Percentiles rank a stretch among this genome's conserved stretches.
phyloP scores from a whole-genome alignment of 768 basidiomycete species.

The Lentinula boryana region DNA sequence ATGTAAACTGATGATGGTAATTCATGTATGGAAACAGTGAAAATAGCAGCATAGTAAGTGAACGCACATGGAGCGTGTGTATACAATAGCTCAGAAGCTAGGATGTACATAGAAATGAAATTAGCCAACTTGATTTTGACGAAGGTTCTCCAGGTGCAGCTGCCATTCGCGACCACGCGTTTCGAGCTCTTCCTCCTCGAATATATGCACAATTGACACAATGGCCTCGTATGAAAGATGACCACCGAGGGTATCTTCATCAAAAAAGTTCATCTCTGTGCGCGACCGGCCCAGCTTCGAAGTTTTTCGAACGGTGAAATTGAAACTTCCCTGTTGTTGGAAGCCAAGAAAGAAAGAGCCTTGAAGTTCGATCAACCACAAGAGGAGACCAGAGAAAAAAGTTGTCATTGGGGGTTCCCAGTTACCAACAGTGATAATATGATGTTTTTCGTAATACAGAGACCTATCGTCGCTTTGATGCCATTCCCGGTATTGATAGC shows the following conservation, averaged over 20 bases:
- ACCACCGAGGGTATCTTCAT: neutral
- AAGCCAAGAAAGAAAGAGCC: neutral
- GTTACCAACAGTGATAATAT: neutral
- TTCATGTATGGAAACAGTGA: too few species aligned
- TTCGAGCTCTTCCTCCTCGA: neutral
- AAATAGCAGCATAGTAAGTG: too few species aligned
- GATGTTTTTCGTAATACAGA: neutral
- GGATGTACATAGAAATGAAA: too few species aligned
- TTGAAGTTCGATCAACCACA: neutral
- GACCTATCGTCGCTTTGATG: neutral
- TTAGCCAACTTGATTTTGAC: too few species aligned
- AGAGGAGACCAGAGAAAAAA: neutral
- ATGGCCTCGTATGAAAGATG: neutral
- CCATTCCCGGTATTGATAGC: neutral
- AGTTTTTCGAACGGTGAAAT: too few species aligned
- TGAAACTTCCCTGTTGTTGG: neutral
- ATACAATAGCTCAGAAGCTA: too few species aligned
- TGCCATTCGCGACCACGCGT: neutral
- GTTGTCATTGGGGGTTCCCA: neutral
- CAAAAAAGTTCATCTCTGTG: neutral
- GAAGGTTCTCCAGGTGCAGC: too few species aligned
- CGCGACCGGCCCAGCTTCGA: too few species aligned
- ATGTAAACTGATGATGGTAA: slow-evolving; percentile 13
- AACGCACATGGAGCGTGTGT: too few species aligned
- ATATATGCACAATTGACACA: neutral